Evolutionary conservation across 2,329 filamentous ascomycete species (phyloP), one percentile per base, ranked within the genome.

Genomic region (Leptoxyphium fumago): DNA sequence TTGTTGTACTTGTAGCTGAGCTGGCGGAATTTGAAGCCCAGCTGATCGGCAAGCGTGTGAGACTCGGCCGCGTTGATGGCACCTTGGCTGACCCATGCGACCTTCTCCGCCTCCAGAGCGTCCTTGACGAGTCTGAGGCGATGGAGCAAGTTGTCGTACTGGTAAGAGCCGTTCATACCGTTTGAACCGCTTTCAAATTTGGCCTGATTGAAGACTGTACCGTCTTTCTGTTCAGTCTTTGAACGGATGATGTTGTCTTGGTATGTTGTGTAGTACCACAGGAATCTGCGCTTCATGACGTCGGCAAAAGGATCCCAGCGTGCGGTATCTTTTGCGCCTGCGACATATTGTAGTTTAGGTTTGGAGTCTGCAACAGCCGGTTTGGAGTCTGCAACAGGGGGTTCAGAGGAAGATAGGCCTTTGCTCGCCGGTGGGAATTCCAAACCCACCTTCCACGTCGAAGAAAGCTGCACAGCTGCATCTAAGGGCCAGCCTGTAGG

Each of bases 181-280:
- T 96, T 98, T 47, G 70, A 75, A 0, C 60, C 57, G 38, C 75
- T 74, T 59, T 98, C 91, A 52, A 98, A 98, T 0, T 86, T 84
- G 85, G 94, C 94, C 42, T 73, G 74, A n/a, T 68, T 63, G 56
- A 98, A 96, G 0, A 60, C 48, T 32, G 76, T 66, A 2, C 76
- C 74, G 47, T 81, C 77, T 48, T 74, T 72, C 44, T 80, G 75
- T 52, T 84, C 77, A 21, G 67, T 61, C 28, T 66, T 61, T 26
- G 80, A 82, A 47, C 78, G 72, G 32, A 78, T 71, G 42, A 94
- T 79, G 1, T 81, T 74, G 2, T 73, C 68, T 17, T 91, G 68
- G 57, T 96, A 96, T 2, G 83, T 83, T 52, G 93, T 83, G 61
- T 84, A 94, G 64, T 96, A 96, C 91, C 91, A 96, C 11, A 96